phyloP scores from a whole-genome alignment of 129 eudicot genomes.

The Flaveria brownii region DNA sequence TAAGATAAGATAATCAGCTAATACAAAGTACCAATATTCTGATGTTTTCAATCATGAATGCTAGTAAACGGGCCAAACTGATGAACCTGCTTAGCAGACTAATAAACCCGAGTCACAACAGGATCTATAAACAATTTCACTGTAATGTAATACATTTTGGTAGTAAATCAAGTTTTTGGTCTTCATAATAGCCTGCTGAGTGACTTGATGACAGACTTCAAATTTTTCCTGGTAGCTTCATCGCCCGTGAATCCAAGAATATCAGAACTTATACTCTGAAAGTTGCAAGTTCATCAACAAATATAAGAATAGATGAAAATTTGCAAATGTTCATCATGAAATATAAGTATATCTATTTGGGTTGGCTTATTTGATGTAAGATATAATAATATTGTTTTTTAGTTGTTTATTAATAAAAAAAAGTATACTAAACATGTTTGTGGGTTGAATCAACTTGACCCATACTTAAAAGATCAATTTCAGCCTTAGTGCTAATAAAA shows the following conservation, averaged over 20 bases:
- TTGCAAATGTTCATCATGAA: too few relatives aligned
- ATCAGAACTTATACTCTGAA: conserved; percentile 86
- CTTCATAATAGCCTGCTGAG: conserved; percentile 71
- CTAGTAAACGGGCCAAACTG: not conserved
- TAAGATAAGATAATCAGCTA: conserved; percentile 20
- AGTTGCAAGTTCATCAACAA: not conserved
- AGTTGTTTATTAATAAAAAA: too few relatives aligned
- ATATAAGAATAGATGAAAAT: not conserved
- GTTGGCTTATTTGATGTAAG: not conserved
- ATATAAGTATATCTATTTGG: not conserved
- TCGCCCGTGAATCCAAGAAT: conserved; percentile 85
- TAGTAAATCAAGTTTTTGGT: conserved; percentile 2
- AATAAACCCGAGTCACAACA: conserved; percentile 31
- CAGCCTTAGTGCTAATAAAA: too few relatives aligned
- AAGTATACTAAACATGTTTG: not conserved
- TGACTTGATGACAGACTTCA: conserved; percentile 76
- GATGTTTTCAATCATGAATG: conserved; percentile 20
- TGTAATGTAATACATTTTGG: conserved; percentile 3
- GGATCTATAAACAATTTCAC: conserved; percentile 30
- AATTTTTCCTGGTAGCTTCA: conserved; percentile 78
- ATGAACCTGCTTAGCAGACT: conserved; percentile 22
- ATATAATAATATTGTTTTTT: too few relatives aligned
- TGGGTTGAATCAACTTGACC: not conserved
- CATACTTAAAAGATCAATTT: too few relatives aligned
- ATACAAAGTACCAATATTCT: conserved; percentile 21